Base-by-base conservation (phyloP, 805 yeast species). In the Wickerhamomyces silvicola region DNA sequence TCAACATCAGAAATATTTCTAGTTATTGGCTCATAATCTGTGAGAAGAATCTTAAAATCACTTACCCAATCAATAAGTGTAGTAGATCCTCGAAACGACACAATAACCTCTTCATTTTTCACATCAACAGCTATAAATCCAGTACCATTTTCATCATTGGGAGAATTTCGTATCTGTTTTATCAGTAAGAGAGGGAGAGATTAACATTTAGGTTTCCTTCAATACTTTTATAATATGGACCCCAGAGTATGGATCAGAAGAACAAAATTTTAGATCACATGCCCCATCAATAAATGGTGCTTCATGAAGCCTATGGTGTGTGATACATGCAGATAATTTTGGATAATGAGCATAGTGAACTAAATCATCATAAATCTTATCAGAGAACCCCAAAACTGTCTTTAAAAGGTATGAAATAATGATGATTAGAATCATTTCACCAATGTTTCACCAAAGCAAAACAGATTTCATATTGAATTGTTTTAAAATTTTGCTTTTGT, bases 81-180 rank as follows among this genome's bases (percentile, higher is more conserved):
- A 0, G 76, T 60, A 0, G 88, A 74, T 3, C 90, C 92, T 55
- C 86, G 65, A 42, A 77, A 78, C 0, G 68, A 70, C 23, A 81
- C 50, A n/a, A 74, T 52, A 7, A 81, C 56, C 31, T 70, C 66
- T 34, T 63, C 46, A 22, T 54, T 50, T 6, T 43, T 41, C 37
- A 64, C 66, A 50, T 78, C 81, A 9, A 70, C 52, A 7, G 74
- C 70, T n/a, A 73, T 58, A 44, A 59, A 70, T 0, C 85, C 85
- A 3, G 78, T 64, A 0, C 83, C 80, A 13, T 35, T 45, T 23
- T 40, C 42, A 22, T 27, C 39, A 3, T 12, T 3, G 3, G 39
- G 42, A 1, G 54, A 44, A 10, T 35, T 30, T 26, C 46, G 29
- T 5, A 50, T 28, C 34, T 28, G n/a, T n/a, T n/a, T n/a, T n/a